Base-by-base conservation (phyloP, 2,329 filamentous ascomycete species). In the Stachybotrys echinatus region DNA sequence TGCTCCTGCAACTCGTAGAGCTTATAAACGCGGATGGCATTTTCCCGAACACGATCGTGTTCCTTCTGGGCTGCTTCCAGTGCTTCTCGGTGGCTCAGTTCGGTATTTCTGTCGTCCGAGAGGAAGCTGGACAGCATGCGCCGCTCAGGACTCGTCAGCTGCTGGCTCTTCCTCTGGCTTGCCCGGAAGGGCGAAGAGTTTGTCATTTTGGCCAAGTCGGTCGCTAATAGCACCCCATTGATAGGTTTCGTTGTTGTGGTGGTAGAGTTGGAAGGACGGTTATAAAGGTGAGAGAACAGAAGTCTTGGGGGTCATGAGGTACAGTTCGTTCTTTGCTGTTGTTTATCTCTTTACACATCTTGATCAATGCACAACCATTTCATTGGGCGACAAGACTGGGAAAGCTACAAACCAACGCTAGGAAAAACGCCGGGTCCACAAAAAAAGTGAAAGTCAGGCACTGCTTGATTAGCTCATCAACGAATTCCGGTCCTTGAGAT, bases 61-160 rank as follows among this genome's bases (percentile, higher is more conserved):
- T 86, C 80, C 14, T 75, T 74, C 45, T 81, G 81, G 4, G 85
- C 85, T 44, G 79, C 78, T 43, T 79, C 80, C 17, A 92, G 76
- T 14, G 86, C 85, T 57, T 83, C 79, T 51, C 78, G 76, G 61
- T 89, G 85, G 49, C 74, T 75, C 46, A 79, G 72, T 61, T 85
- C 83, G 31, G 78, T 80, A 54, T 88, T 83, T 34, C 80, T 76
- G 27, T 80, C 75, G 47, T 83, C 79, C 39, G 74, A 73, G 51
- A 90, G 84, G 23, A 89, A 77, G 21, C 74, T 77, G 20, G 82
- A 76, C 40, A 82, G 73, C 52, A 80, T 80, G 8, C 69, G 58
- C 47, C 69, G 65, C 20, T 72, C 68, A 8, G 73, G 73, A 52
- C 68, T 76, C 10, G 70, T 67, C 50, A 66, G 64, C 54, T 69